phyloP scores from a whole-genome alignment of 1,139 yeast species.

The Diutina sp. region DNA sequence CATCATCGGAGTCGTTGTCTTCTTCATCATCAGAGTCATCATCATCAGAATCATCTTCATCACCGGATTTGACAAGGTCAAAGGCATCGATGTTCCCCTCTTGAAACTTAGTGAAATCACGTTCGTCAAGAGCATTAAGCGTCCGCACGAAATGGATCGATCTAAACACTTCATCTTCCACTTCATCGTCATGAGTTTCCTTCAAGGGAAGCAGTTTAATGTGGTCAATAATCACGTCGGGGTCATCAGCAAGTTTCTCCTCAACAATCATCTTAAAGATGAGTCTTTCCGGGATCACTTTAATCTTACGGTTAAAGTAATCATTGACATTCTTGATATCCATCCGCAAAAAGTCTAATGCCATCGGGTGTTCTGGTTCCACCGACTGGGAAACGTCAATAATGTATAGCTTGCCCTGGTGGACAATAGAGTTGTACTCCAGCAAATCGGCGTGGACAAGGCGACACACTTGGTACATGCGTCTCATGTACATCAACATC shows the following conservation, averaged over 20 bases:
- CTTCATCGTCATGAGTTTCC: slow-evolving; percentile 26
- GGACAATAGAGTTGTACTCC: slow-evolving; percentile 87
- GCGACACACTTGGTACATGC: slow-evolving; percentile 77
- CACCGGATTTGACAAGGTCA: slow-evolving; percentile 33
- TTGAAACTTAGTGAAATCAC: slow-evolving; percentile 74
- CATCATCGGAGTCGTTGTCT: slow-evolving; percentile 9
- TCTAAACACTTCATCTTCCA: slow-evolving; percentile 76
- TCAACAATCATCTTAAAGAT: slow-evolving; percentile 55
- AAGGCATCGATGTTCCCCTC: slow-evolving; percentile 58
- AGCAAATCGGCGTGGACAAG: slow-evolving; percentile 95
- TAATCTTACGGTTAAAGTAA: slow-evolving; percentile 63
- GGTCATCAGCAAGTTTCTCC: slow-evolving; percentile 16
- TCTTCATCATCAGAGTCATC: slow-evolving; percentile 9
- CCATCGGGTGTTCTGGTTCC: slow-evolving; percentile 97
- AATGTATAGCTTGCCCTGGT: slow-evolving; percentile 66
- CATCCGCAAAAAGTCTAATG: slow-evolving; percentile 89
- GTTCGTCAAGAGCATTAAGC: slow-evolving; percentile 63
- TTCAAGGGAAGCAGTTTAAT: background rate
- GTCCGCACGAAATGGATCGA: slow-evolving; percentile 74
- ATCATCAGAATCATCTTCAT: slow-evolving; percentile 10
- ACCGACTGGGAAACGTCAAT: slow-evolving; percentile 97
- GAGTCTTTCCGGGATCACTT: slow-evolving; percentile 68
- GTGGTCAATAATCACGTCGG: slow-evolving; percentile 5
- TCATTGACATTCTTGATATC: slow-evolving; percentile 93
- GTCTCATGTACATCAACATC: slow-evolving; percentile 73